Evolutionary conservation across 163 green algal genomes (phyloP), one percentile per base, ranked within the genome.

Genomic region (Prototheca wickerhamii): DNA sequence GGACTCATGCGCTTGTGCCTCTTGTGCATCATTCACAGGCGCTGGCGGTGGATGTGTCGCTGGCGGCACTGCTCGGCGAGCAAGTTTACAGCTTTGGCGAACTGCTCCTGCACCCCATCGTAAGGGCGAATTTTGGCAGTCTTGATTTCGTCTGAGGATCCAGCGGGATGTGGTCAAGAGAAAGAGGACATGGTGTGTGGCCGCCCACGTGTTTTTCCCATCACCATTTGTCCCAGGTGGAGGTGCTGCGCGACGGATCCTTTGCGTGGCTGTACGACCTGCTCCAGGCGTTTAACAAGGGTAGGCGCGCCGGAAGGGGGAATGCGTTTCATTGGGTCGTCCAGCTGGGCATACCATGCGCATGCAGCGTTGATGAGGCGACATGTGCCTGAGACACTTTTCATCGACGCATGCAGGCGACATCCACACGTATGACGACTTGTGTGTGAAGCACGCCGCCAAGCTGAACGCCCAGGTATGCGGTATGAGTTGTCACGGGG

Each of bases 61-160:
- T 98, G 30, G 89, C 93, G 5, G 93, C 93, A n/a, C 80, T 99
- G 50, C 85, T 99, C 32, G 92, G 91, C 3, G 87, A 98, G 49
- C 77, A 87, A 68, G 73, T 97, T n/a, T 98, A 96, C 87, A 92
- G 84, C 76, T 98, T 99, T 82, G 93, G 89, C 2, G 90, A 97
- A 86, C 86, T 99, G 59, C 77, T 99, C 49, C 84, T 89, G 69
- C 93, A 99, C 78, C 93, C 93, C 42, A 95, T 99, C 57, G 78
- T 96, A 31, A 75, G 82, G n/a, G n/a, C n/a, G n/a, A n/a, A 63
- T 26, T 4, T 26, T 52, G 54, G 2, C n/a, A n/a, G n/a, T n/a
- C n/a, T 53, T 26, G 1, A 64, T 37, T 34, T 52, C 5, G 40
- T 52, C 23, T n/a, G 26, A n/a, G n/a, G n/a, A n/a, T n/a, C n/a